Base-by-base conservation (phyloP, 1,284 basidiomycete genomes). In the Afroboletus lepidellus region DNA sequence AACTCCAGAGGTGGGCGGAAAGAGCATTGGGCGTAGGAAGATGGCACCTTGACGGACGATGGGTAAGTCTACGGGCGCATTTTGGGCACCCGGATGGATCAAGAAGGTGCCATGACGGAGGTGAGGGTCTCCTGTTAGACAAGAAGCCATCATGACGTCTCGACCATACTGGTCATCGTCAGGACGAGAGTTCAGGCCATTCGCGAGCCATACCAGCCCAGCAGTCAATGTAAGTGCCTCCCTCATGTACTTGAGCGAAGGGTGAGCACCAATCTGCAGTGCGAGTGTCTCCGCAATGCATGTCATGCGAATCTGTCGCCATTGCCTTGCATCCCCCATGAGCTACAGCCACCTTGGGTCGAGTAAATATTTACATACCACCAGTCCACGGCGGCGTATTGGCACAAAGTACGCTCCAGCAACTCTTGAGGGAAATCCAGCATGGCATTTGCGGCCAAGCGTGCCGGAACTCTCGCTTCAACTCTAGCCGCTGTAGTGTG, bases 171-270 rank as follows among this genome's bases (percentile, higher is more conserved):
- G 53, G 27, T 54, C 51, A 24, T 54, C 50, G 5, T 54, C 45
- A 3, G 53, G 50, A 21, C 41, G 45, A 32, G 50, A 54, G 11
- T 54, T 54, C 2, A 54, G 6, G 1, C 45, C 53, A 25, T 54
- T 54, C 6, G 41, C 50, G 4, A 54, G 45, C 53, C 53, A 54
- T 5, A 53, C 45, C 32, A 54, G 24, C 0, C 41, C 45, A 24
- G 50, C 53, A 3, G 53, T 54, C 51, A 53, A 18, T 12, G 46
- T 54, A 7, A 54, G 53, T 0, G 50, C 20, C 33, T 55, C 53
- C 23, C 37, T 55, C 25, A 8, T 53, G 25, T 55, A 54, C 15
- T 15, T 44, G 21, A 55, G 30, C 27, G 51, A 41, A 18, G 51
- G 51, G 8, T 55, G 45, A 5, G 6, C n/a, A 0, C 30, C 8